A percentile compares a stretch with the other conserved stretches of the same genome.
Conservation (phyloP, 441 rosid species). For the Cnidoscolus chayamansa region DNA sequence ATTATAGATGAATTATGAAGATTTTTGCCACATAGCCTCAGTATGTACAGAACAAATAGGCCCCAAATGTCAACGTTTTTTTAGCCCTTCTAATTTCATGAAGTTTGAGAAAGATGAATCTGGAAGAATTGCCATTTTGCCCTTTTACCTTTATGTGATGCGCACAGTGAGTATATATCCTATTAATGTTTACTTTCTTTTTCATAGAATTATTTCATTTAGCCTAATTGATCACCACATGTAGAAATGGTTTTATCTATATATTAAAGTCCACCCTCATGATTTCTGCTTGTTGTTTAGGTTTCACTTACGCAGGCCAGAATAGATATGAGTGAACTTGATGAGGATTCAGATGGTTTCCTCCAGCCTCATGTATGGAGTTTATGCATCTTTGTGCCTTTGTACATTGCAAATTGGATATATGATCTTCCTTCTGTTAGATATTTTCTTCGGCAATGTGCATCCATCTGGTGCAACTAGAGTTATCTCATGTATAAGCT, state of each 20-base stretch:
- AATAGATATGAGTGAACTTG: slow-evolving; percentile 99
- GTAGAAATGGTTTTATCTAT: background rate
- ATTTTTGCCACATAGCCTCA: slow-evolving; percentile 95
- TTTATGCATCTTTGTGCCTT: slow-evolving; percentile 7
- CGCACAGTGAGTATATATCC: slow-evolving; percentile 65
- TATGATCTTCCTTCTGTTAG: slow-evolving; percentile 9
- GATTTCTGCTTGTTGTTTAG: slow-evolving; percentile 41
- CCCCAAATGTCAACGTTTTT: slow-evolving; percentile 90
- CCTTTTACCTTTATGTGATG: slow-evolving; percentile 98
- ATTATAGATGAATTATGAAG: slow-evolving; percentile 95
- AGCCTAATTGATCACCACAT: background rate
- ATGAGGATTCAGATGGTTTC: slow-evolving; percentile 97
- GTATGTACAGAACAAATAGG: slow-evolving; percentile 97
- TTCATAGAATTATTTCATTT: background rate
- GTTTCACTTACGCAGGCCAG: slow-evolving; percentile 99
- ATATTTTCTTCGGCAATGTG: background rate
- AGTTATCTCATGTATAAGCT: slow-evolving; percentile 8
- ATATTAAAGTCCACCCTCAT: background rate
- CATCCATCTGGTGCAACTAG: slow-evolving; percentile 5
- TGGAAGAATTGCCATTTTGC: slow-evolving; percentile 96
- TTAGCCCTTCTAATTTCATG: slow-evolving; percentile 98
- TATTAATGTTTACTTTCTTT: background rate
- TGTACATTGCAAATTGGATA: slow-evolving; percentile 5
- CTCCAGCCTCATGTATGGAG: slow-evolving; percentile 72
- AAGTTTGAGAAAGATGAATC: slow-evolving; percentile 99